Evolutionary conservation across 306 rosid species (phyloP), one percentile per base, ranked within the genome.

Genomic region (Coriaria nepalensis): DNA sequence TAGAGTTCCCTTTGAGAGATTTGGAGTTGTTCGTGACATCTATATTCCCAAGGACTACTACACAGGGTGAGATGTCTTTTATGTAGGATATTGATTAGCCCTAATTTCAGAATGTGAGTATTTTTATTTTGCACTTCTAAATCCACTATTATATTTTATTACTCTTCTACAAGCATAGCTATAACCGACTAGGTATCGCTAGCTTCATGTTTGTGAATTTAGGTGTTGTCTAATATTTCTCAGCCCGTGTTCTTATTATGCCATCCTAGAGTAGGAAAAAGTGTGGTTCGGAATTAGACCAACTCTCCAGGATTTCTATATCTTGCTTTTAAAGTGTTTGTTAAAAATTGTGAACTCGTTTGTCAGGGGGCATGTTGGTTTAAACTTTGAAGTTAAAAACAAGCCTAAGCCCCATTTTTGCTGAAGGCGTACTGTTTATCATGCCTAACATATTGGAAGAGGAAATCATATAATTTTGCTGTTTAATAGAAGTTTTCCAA

Each of bases 361-460:
- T 92, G 87, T 92, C 93, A 86, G 98, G 98, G 95, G 94, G 82
- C 74, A 68, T 85, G 77, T 90, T 90, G 93, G 94, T 79, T 90
- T 75, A 95, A 87, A 83, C 74, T 90, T 79, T 69, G 83, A 73
- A 90, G 87, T 86, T 90, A 77, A 81, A 20, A 84, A 71, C 97
- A 85, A 90, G 96, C 54, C 79, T 96, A 85, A 85, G 87, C 81
- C 85, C 82, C 85, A 68, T 67, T 52, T 81, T 81, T 77, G 93
- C 77, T 71, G 86, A 76, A 81, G 80, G 65, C 66, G 85, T 70
- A 68, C 90, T 79, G 78, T 74, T 80, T 77, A 75, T 63, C 79
- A 53, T 70, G 88, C 78, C 65, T 80, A 83, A 76, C 81, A 68
- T 80, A 70, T 73, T 73, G 93, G 83, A 78, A 62, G 64, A 93